phyloP scores from a whole-genome alignment of 2,329 filamentous ascomycete genomes.

The Cladosporium sp. region DNA sequence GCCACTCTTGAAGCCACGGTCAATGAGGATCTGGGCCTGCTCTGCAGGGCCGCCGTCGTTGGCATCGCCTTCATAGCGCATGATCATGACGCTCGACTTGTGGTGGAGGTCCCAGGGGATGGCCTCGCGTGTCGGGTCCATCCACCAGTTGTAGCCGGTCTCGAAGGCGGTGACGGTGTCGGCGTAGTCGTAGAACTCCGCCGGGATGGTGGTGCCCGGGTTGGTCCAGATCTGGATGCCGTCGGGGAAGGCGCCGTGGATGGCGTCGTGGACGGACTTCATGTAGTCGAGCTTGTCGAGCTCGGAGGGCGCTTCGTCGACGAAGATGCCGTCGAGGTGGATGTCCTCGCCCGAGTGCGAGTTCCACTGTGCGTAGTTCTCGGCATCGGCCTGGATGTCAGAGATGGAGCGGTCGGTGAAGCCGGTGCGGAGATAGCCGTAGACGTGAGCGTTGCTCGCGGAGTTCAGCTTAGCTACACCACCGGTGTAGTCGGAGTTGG shows the following conservation, averaged over 20 bases:
- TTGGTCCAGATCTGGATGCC: constrained; percentile 11
- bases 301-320: constrained; percentile 24
- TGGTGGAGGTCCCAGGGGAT: constrained; percentile 10
- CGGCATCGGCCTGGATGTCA: constrained; percentile 17
- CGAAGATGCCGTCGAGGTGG: constrained; percentile 25
- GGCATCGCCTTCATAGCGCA: constrained; percentile 10
- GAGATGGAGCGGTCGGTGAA: constrained; percentile 20
- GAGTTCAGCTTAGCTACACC: constrained; percentile 20
- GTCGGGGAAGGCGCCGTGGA: constrained; percentile 4
- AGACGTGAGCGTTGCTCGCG: constrained; percentile 22
- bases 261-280: constrained; percentile 9
- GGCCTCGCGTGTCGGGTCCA: constrained; percentile 2
- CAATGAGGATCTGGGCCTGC: constrained; percentile 4
- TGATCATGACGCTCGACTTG: constrained; percentile 11
- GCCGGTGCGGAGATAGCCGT: constrained; percentile 27
- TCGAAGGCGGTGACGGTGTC: constrained; percentile 14
- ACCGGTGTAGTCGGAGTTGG: constrained; percentile 23
- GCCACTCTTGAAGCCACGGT: constrained; percentile 12
- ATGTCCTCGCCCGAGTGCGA: constrained; percentile 15
- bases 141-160: constrained; percentile 11
- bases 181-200: constrained; percentile 12
- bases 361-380: constrained; percentile 17
- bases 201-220: constrained; percentile 9
- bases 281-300: constrained; percentile 11
- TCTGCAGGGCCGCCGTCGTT: constrained; percentile 3